phyloP scores from a whole-genome alignment of 208 protist species.

The Acanthamoeba lenticulata region DNA sequence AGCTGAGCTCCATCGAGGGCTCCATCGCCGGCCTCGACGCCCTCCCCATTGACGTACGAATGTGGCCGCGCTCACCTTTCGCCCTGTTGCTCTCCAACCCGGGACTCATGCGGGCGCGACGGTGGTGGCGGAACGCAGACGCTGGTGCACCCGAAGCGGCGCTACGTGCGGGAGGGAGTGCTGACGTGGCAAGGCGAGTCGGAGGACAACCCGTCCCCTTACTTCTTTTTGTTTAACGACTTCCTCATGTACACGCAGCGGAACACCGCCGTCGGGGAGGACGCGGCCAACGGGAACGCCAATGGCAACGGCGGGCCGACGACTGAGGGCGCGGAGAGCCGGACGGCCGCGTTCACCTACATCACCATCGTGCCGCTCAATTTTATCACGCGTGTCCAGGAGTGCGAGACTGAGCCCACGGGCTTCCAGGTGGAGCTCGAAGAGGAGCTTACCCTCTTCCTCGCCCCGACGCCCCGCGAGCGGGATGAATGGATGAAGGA shows the following conservation, averaged over 20 bases:
- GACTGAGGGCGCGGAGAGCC: too few species aligned
- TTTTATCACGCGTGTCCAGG: not conserved
- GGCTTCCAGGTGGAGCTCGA: not conserved
- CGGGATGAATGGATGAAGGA: conserved; percentile 37
- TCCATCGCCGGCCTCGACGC: not conserved
- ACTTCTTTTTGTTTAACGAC: conserved; percentile 67
- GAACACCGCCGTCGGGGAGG: too few species aligned
- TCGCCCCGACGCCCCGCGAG: not conserved
- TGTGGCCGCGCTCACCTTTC: not conserved
- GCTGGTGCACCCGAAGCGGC: conserved; percentile 49
- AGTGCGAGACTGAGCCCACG: not conserved
- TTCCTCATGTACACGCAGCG: conserved; percentile 47
- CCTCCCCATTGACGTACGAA: not conserved
- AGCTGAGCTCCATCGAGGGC: conserved; percentile 20
- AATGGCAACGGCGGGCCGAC: too few species aligned
- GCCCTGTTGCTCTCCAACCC: not conserved
- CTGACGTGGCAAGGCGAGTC: conserved; percentile 47
- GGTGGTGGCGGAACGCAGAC: not conserved
- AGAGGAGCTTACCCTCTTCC: not conserved
- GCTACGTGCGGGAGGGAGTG: conserved; percentile 24
- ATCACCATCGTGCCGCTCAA: conserved; percentile 44
- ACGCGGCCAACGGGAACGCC: not conserved
- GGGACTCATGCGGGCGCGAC: not conserved
- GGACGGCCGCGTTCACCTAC: conserved; percentile 32
- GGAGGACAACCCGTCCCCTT: conserved; percentile 22